Percentiles rank a stretch among this genome's conserved stretches.
phyloP scores from a whole-genome alignment of 1,284 basidiomycete species.

The Volvariella volvacea region DNA sequence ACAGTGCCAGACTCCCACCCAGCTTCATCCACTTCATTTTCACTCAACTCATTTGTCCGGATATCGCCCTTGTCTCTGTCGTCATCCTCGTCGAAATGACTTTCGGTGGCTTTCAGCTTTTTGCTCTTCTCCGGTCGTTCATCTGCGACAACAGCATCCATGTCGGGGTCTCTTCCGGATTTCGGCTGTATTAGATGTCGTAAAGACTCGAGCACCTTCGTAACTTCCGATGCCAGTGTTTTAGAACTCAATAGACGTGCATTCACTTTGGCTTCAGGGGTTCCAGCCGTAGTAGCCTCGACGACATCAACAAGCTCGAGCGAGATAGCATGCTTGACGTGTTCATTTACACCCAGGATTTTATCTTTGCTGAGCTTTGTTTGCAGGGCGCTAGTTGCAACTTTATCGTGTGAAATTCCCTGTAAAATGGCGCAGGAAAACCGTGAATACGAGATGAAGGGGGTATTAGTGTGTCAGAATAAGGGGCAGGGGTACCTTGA shows the following conservation, averaged over 20 bases:
- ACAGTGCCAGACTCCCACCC: constrained; percentile 19
- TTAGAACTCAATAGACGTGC: constrained; percentile 76
- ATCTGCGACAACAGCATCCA: constrained; percentile 10
- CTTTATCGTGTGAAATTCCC: constrained; percentile 51
- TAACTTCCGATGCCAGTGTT: constrained; percentile 57
- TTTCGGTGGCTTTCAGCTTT: constrained; percentile 19
- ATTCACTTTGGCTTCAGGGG: constrained; percentile 55
- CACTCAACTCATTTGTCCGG: constrained; percentile 4
- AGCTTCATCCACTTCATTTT: constrained; percentile 16
- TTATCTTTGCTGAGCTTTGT: constrained; percentile 75
- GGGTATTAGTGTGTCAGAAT: constrained; percentile 5
- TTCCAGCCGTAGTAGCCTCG: constrained; percentile 28
- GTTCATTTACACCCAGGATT: constrained; percentile 38
- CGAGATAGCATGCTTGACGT: constrained; percentile 37
- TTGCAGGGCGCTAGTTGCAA: constrained; percentile 58
- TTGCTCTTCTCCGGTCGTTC: constrained; percentile 14
- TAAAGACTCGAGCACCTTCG: constrained; percentile 44
- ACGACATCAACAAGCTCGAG: constrained; percentile 33
- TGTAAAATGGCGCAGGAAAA: constrained; percentile 21
- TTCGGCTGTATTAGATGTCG: constrained; percentile 35
- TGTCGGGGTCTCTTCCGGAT: constrained; percentile 15
- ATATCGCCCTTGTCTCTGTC: neutral
- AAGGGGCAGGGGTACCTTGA: constrained; percentile 15
- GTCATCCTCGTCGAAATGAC: neutral
- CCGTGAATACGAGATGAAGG: neutral